Percentiles rank a stretch among this genome's conserved stretches.
phyloP scores from a whole-genome alignment of 140 eudicot species.

The Flaveria floridana region DNA sequence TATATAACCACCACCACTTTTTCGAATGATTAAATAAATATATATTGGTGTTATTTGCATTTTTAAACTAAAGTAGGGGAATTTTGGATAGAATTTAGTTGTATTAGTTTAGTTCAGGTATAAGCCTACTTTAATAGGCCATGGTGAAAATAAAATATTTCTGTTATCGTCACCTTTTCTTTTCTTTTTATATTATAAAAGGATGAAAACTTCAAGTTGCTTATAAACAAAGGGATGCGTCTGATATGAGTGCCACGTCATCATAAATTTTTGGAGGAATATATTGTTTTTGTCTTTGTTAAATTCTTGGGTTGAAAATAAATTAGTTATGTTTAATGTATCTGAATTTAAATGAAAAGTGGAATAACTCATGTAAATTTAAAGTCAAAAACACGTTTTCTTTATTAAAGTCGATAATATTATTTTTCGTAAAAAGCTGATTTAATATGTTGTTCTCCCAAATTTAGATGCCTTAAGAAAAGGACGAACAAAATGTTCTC shows the following conservation, averaged over 20 bases:
- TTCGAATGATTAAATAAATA: no score
- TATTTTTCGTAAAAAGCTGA: slow-evolving; percentile 23
- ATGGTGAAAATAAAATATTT: slow-evolving; percentile 28
- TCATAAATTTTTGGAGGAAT: slow-evolving; percentile 6
- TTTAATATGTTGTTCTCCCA: slow-evolving; percentile 26
- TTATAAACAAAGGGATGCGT: slow-evolving; percentile 32
- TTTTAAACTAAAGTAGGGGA: slow-evolving; percentile 17
- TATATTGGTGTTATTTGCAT: neutral
- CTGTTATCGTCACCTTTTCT: slow-evolving; percentile 25
- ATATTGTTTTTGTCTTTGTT: slow-evolving; percentile 6
- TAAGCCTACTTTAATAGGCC: slow-evolving; percentile 30
- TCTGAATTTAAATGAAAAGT: neutral
- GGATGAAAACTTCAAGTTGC: slow-evolving; percentile 26
- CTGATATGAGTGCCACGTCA: slow-evolving; percentile 21
- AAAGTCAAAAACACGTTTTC: slow-evolving; percentile 30
- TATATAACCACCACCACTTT: no score
- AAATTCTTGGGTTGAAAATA: slow-evolving; percentile 20
- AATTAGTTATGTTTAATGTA: neutral
- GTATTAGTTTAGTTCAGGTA: slow-evolving; percentile 24
- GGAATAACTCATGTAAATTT: neutral
- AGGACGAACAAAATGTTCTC: slow-evolving; percentile 1
- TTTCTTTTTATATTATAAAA: slow-evolving; percentile 21
- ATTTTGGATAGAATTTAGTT: slow-evolving; percentile 33
- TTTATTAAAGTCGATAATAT: slow-evolving; percentile 29
- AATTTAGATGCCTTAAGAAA: slow-evolving; percentile 26